Conservation (phyloP, 371 early-diverging fungal species). For the Mucor indicus region DNA sequence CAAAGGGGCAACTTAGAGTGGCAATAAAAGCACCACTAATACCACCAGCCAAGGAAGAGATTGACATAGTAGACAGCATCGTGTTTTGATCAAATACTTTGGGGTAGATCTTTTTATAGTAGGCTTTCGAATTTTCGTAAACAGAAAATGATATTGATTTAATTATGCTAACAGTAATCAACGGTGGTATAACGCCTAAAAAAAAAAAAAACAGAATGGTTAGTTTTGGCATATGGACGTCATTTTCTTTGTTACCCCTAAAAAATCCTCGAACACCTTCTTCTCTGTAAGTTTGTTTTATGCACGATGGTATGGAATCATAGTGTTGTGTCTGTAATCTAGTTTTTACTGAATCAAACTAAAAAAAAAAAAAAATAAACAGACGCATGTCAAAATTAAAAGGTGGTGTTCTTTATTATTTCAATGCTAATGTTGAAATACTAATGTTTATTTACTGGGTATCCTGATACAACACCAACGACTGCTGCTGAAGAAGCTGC, state of each 20-base stretch:
- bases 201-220: background rate
- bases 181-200: constrained; percentile 67
- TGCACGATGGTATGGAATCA: constrained; percentile 65
- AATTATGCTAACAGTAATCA: constrained; percentile 74
- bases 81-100: constrained; percentile 22
- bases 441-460: constrained; percentile 43
- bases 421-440: background rate
- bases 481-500: constrained; percentile 64
- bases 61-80: constrained; percentile 44
- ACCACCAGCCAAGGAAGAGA: constrained; percentile 61
- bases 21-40: constrained; percentile 69
- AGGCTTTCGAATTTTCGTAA: constrained; percentile 58
- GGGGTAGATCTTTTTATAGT: constrained; percentile 24
- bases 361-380: background rate
- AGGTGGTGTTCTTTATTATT: background rate
- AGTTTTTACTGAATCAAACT: constrained; percentile 80
- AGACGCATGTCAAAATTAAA: background rate
- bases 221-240: background rate
- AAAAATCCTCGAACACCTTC: constrained; percentile 77
- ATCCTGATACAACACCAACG: constrained; percentile 59
- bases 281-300: constrained; percentile 61
- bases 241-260: constrained; percentile 42
- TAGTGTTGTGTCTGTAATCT: constrained; percentile 80
- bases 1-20: constrained; percentile 70
- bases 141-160: constrained; percentile 77